Conservation (phyloP, 2,329 filamentous ascomycete genomes). For the Biscogniauxia sp. region DNA sequence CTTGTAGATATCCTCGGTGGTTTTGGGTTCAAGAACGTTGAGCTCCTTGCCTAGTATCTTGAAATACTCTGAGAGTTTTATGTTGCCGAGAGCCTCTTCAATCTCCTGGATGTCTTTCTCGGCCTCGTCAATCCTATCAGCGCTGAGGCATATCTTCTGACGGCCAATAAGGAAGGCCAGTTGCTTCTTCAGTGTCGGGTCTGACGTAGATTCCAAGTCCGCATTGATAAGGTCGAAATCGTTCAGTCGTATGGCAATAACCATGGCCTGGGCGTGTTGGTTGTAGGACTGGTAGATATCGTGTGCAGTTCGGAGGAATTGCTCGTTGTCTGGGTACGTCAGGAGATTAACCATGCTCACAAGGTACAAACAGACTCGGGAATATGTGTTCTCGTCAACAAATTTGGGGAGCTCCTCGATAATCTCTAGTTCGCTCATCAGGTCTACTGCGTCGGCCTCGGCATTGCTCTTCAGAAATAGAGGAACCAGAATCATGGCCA, state of each 20-base stretch:
- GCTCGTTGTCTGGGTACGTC: conserved; percentile 95
- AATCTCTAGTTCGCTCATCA: conserved; percentile 96
- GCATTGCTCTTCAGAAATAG: conserved; percentile 97
- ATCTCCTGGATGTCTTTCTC: conserved; percentile 70
- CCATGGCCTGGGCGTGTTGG: conserved; percentile 89
- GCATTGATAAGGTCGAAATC: conserved; percentile 77
- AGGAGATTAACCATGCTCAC: conserved; percentile 97
- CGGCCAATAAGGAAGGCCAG: conserved; percentile 89
- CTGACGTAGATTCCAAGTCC: conserved; percentile 77
- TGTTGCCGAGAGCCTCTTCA: conserved; percentile 81
- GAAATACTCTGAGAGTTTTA: conserved; percentile 86
- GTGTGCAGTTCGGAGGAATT: conserved; percentile 90
- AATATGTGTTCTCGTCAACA: conserved; percentile 90
- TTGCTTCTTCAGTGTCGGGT: conserved; percentile 85
- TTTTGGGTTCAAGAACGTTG: conserved; percentile 94
- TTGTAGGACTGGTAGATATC: conserved; percentile 92
- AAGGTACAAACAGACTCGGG: conserved; percentile 94
- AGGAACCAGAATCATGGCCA: conserved; percentile 81
- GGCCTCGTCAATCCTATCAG: conserved; percentile 59
- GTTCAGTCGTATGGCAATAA: conserved; percentile 90
- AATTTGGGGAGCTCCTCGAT: conserved; percentile 88
- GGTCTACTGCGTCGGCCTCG: conserved; percentile 94
- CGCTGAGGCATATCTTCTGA: conserved; percentile 81
- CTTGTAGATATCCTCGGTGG: conserved; percentile 98
- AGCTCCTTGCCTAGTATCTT: conserved; percentile 92